Percentiles rank a stretch among this genome's conserved stretches.
phyloP scores from a whole-genome alignment of 2,329 filamentous ascomycete species.

The Calonectria pauciramosa region DNA sequence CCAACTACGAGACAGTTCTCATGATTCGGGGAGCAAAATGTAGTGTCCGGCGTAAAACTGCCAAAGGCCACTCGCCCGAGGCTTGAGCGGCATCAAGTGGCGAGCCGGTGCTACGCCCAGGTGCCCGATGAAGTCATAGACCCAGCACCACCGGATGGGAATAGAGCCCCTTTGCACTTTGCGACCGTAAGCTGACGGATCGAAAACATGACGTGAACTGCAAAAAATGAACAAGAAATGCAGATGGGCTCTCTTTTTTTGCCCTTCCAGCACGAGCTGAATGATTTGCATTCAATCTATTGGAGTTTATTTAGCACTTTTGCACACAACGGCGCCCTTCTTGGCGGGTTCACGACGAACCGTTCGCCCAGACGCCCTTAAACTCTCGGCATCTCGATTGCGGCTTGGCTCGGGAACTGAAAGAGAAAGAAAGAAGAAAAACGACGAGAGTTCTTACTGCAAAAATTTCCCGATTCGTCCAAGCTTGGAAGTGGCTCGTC shows the following conservation, averaged over 20 bases:
- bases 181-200: not conserved
- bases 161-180: not conserved
- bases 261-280: not conserved
- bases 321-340: not conserved
- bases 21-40: not conserved
- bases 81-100: not conserved
- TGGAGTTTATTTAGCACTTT: not conserved
- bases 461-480: not conserved
- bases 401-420: not conserved
- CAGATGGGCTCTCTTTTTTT: not conserved
- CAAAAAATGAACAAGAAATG: not conserved
- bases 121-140: constrained; percentile 23
- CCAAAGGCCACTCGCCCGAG: not conserved
- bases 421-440: not conserved
- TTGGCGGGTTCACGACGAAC: not conserved
- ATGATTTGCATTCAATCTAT: not conserved
- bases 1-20: not conserved
- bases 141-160: not conserved
- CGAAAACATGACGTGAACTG: not conserved
- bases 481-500: not conserved
- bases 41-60: not conserved
- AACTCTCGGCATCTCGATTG: constrained; percentile 16
- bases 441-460: not conserved
- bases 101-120: not conserved
- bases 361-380: not conserved